Conservation (phyloP, 805 yeast genomes). For the Yarrowia sp. region DNA sequence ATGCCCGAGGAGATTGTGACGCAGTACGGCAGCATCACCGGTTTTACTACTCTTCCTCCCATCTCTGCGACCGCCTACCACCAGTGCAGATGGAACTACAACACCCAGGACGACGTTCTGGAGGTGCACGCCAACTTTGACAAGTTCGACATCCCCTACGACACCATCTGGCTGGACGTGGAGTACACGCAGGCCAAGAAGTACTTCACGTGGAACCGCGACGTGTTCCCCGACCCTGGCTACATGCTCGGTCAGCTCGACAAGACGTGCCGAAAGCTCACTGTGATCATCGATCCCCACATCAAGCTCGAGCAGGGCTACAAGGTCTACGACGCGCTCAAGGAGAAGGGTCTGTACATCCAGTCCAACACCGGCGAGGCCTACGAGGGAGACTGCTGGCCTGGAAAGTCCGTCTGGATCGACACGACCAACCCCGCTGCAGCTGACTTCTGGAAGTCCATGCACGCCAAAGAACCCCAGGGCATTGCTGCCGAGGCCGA, state of each 20-base stretch:
- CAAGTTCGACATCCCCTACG: slow-evolving; percentile 72
- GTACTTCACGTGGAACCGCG: slow-evolving; percentile 87
- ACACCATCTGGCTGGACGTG: slow-evolving; percentile 90
- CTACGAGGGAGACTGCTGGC: slow-evolving; percentile 94
- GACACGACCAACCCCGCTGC: slow-evolving; percentile 74
- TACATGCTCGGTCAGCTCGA: slow-evolving; percentile 64
- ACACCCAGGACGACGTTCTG: slow-evolving; percentile 82
- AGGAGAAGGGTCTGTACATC: slow-evolving; percentile 47
- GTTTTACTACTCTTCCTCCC: slow-evolving; percentile 70
- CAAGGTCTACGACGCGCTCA: slow-evolving; percentile 55
- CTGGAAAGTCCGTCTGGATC: slow-evolving; percentile 93
- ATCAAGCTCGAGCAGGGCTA: slow-evolving; percentile 61
- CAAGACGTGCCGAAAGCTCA: slow-evolving; percentile 73
- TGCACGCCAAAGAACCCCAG: slow-evolving; percentile 37
- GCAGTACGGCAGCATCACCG: slow-evolving; percentile 69
- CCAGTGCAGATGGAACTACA: slow-evolving; percentile 97
- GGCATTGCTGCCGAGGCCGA: slow-evolving; percentile 49
- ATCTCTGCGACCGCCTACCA: slow-evolving; percentile 83
- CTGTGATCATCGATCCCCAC: slow-evolving; percentile 89
- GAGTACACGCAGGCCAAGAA: slow-evolving; percentile 85
- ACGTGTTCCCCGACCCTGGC: slow-evolving; percentile 70
- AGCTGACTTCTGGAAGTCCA: slow-evolving; percentile 32
- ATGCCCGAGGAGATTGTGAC: slow-evolving; percentile 55
- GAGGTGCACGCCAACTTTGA: slow-evolving; percentile 70
- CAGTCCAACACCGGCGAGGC: slow-evolving; percentile 47